These are phyloP conservation scores for Leishmania aethiopica DNA, from an alignment of 208 protist species.

Conservation along the genomic window DNA sequence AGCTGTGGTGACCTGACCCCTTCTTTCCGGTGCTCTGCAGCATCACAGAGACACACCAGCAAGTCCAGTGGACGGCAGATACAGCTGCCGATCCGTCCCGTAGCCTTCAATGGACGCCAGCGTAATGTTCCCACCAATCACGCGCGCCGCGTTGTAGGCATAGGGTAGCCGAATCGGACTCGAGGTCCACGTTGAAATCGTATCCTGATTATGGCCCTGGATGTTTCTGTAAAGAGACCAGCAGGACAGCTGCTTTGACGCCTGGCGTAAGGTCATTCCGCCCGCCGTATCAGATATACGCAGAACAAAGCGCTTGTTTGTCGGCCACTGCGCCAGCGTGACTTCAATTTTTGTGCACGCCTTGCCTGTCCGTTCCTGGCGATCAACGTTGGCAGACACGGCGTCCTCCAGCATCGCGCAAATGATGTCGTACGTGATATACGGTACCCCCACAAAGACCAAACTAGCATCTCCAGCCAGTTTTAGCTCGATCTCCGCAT, in stretches of 20 bases:
- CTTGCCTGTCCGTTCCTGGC: constrained; percentile 52
- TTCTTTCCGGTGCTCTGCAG: background rate
- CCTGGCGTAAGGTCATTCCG: constrained; percentile 53
- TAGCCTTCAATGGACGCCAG: constrained; percentile 74
- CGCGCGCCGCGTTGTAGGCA: constrained; percentile 49
- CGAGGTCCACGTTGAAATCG: constrained; percentile 52
- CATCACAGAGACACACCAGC: constrained; percentile 25
- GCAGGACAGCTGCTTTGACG: constrained; percentile 41
- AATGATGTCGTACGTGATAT: constrained; percentile 77
- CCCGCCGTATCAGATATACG: constrained; percentile 75
- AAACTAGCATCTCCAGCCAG: constrained; percentile 45
- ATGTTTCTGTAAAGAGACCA: constrained; percentile 55
- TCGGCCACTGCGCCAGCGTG: constrained; percentile 46
- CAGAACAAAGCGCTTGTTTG: constrained; percentile 52
- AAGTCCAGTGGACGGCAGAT: constrained; percentile 53
- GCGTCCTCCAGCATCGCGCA: constrained; percentile 71
- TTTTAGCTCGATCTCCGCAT: constrained; percentile 57
- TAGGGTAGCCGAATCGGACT: constrained; percentile 71
- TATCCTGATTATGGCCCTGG: constrained; percentile 14
- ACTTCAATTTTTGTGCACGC: constrained; percentile 61
- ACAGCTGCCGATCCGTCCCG: constrained; percentile 68
- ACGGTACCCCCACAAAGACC: constrained; percentile 63
- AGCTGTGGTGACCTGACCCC: background rate
- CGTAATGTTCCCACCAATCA: constrained; percentile 62
- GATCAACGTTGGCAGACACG: constrained; percentile 53